Evolutionary conservation across 257 asterid species (phyloP).

Genomic region (Coffea canephora): DNA sequence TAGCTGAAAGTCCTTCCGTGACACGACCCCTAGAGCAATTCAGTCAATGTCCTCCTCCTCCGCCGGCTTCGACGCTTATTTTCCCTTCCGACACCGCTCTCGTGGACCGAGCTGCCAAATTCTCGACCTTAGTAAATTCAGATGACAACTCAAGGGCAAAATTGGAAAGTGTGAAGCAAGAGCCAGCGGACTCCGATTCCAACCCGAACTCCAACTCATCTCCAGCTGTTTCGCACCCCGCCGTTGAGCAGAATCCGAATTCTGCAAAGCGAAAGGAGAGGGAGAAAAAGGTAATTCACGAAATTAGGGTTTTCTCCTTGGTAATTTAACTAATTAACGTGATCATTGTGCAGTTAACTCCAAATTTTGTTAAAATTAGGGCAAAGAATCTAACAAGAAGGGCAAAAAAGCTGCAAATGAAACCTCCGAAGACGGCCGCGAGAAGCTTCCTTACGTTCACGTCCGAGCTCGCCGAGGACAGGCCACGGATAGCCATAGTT

Average conservation of each 20-base stretch:
- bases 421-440: constrained; percentile 47
- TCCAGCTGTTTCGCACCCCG: constrained; percentile 50
- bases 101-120: constrained; percentile 66
- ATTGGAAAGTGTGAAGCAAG: constrained; percentile 56
- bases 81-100: constrained; percentile 61
- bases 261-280: constrained; percentile 71
- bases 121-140: constrained; percentile 54
- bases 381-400: constrained; percentile 56
- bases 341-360: neutral
- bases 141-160: constrained; percentile 36
- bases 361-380: constrained; percentile 32
- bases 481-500: constrained; percentile 98
- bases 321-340: neutral
- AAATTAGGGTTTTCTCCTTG: neutral
- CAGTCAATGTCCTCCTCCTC: constrained; percentile 8
- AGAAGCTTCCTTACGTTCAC: constrained; percentile 79
- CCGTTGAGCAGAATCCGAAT: constrained; percentile 31
- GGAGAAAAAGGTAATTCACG: constrained; percentile 66
- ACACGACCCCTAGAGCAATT: neutral
- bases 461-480: constrained; percentile 98
- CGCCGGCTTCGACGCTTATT: constrained; percentile 49
- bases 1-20: constrained; percentile 38
- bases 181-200: constrained; percentile 63
- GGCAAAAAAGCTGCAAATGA: constrained; percentile 56
- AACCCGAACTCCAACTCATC: constrained; percentile 46